Percentiles rank a stretch among this genome's conserved stretches.
These are phyloP conservation scores for Discostella stelligera DNA, from an alignment of 352 stramenopile genomes.

Conservation along the genomic window DNA sequence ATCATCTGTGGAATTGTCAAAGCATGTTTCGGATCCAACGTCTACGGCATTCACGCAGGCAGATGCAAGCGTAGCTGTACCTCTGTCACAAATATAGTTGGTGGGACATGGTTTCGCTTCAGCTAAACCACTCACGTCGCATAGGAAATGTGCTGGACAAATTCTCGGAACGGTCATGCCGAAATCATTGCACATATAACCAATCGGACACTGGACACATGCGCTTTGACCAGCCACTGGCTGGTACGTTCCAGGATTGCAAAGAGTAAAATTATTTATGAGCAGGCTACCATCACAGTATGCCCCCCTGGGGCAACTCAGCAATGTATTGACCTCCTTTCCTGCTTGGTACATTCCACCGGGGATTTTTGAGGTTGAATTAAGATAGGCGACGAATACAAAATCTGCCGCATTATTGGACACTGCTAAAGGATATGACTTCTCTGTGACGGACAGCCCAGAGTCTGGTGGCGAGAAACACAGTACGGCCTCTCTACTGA, in stretches of 20 bases:
- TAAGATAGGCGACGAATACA: constrained; percentile 86
- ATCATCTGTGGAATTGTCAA: constrained; percentile 92
- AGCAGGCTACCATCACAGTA: constrained; percentile 86
- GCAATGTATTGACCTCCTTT: constrained; percentile 45
- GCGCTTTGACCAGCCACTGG: constrained; percentile 79
- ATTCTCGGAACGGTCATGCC: constrained; percentile 91
- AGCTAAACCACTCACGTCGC: constrained; percentile 91
- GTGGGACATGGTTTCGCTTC: constrained; percentile 90
- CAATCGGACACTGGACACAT: constrained; percentile 91
- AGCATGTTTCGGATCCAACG: constrained; percentile 80
- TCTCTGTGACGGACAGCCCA: constrained; percentile 47
- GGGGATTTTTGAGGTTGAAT: constrained; percentile 48
- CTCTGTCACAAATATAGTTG: constrained; percentile 93
- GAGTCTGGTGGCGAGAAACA: constrained; percentile 82
- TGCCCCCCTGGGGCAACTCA: constrained; percentile 85
- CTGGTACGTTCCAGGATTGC: constrained; percentile 92
- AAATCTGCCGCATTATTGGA: constrained; percentile 95
- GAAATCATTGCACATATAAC: constrained; percentile 91
- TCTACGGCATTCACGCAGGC: constrained; percentile 79
- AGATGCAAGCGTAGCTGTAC: constrained; percentile 91
- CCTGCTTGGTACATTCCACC: constrained; percentile 54
- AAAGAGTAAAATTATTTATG: constrained; percentile 92
- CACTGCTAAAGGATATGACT: constrained; percentile 84
- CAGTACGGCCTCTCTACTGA: constrained; percentile 86
- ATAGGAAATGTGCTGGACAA: constrained; percentile 90